These are phyloP conservation scores for Solanum lycopersicoides DNA, from an alignment of 257 asterid genomes.

Conservation along the genomic window DNA sequence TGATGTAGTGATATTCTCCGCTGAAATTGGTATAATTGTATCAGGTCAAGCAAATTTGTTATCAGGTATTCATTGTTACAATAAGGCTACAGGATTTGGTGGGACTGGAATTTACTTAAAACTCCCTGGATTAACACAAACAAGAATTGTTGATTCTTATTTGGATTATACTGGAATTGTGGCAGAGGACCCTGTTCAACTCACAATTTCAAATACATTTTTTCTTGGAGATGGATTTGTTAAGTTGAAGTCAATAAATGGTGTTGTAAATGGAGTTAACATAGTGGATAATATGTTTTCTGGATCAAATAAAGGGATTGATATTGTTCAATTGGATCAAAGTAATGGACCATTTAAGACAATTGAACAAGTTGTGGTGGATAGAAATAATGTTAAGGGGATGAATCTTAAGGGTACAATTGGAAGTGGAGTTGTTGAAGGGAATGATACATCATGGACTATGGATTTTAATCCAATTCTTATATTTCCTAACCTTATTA, in stretches of 20 bases:
- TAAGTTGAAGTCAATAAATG: constrained; percentile 49
- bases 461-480: constrained; percentile 53
- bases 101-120: constrained; percentile 72
- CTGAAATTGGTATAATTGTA: constrained; percentile 52
- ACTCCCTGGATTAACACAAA: constrained; percentile 61
- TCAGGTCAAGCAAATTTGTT: constrained; percentile 66
- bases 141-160: constrained; percentile 64
- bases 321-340: constrained; percentile 55
- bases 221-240: constrained; percentile 74
- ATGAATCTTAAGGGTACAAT: constrained; percentile 62
- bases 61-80: constrained; percentile 81
- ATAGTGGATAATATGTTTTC: constrained; percentile 71
- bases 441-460: constrained; percentile 53
- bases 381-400: constrained; percentile 49
- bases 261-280: constrained; percentile 55
- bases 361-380: constrained; percentile 55
- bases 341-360: constrained; percentile 23
- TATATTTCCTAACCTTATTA: constrained; percentile 46
- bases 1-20: constrained; percentile 78
- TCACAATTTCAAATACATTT: constrained; percentile 49
- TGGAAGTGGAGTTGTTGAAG: constrained; percentile 39
- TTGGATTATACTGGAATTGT: constrained; percentile 78
- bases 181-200: constrained; percentile 90
- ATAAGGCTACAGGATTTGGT: constrained; percentile 84
- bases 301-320: constrained; percentile 46